Conservation (phyloP, 768 basidiomycete genomes). For the Mycena leptocephala region DNA sequence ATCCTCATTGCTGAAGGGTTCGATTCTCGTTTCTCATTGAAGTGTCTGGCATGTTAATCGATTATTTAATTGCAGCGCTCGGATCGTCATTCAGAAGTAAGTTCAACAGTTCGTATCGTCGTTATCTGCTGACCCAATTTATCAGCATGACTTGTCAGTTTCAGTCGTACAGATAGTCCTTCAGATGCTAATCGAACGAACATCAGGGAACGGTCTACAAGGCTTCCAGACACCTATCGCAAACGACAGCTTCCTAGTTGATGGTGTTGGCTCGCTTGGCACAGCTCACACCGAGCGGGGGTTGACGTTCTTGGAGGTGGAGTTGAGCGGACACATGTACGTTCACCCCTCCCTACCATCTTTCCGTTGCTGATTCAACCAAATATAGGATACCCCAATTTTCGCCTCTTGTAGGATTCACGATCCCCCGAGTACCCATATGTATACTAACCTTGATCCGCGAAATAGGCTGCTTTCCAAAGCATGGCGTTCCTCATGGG, state of each 20-base stretch:
- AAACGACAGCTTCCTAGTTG: conserved; percentile 79
- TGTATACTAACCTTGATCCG: neutral
- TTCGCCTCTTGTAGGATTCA: conserved; percentile 67
- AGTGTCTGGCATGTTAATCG: neutral
- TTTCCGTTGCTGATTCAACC: neutral
- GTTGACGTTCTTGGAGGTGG: conserved; percentile 78
- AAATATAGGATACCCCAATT: conserved; percentile 74
- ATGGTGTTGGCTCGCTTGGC: conserved; percentile 79
- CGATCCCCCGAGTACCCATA: neutral
- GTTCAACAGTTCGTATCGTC: conserved; percentile 33
- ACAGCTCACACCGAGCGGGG: conserved; percentile 78
- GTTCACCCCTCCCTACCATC: conserved; percentile 19
- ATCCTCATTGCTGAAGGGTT: conserved; percentile 84
- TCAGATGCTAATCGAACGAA: neutral
- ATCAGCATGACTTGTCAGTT: conserved; percentile 62
- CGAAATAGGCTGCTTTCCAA: conserved; percentile 60
- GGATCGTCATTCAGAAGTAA: conserved; percentile 79
- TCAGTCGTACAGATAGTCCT: neutral
- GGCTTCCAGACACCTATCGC: conserved; percentile 82
- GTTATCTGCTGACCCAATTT: conserved; percentile 9
- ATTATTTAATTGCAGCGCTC: conserved; percentile 53
- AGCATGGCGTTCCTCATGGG: conserved; percentile 34
- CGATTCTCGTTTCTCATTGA: conserved; percentile 33
- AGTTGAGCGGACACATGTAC: conserved; percentile 82
- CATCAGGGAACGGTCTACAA: conserved; percentile 72